phyloP scores from a whole-genome alignment of 805 yeast species.

The Wilhelminamyces savonicus region DNA sequence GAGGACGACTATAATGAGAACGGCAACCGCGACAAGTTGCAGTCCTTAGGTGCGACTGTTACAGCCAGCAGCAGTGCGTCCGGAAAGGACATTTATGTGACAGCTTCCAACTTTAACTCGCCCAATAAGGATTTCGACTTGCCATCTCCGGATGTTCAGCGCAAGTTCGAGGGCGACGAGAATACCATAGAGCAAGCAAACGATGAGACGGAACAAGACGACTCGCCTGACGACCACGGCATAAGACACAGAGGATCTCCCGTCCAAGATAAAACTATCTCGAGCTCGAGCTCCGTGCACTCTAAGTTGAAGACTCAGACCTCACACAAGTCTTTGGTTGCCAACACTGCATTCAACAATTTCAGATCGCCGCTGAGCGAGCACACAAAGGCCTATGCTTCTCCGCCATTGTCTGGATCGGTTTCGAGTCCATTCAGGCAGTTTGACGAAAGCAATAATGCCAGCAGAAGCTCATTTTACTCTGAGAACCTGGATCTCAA shows the following conservation, averaged over 20 bases:
- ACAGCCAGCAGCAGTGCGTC: conserved; percentile 6
- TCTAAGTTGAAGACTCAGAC: conserved; percentile 7
- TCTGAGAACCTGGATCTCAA: too few species aligned
- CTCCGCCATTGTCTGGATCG: not conserved
- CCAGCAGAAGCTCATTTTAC: conserved; percentile 1
- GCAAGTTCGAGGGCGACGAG: too few species aligned
- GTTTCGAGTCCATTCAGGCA: not conserved
- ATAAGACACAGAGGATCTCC: too few species aligned
- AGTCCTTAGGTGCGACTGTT: conserved; percentile 10
- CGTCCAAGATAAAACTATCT: too few species aligned
- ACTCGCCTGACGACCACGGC: too few species aligned
- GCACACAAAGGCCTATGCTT: not conserved
- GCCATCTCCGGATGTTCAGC: too few species aligned
- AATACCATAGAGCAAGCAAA: too few species aligned
- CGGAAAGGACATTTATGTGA: conserved; percentile 17
- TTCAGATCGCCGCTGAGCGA: conserved; percentile 14
- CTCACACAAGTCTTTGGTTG: conserved; percentile 20
- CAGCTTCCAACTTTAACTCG: conserved; percentile 14
- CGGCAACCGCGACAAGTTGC: conserved; percentile 2
- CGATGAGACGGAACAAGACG: too few species aligned
- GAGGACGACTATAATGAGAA: not conserved
- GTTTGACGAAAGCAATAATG: not conserved
- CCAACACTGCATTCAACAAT: conserved; percentile 32
- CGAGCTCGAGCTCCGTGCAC: not conserved
- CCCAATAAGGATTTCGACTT: conserved; percentile 1